Evolutionary conservation across 2,329 filamentous ascomycete genomes (phyloP).

Genomic region (Colletotrichum sidae): DNA sequence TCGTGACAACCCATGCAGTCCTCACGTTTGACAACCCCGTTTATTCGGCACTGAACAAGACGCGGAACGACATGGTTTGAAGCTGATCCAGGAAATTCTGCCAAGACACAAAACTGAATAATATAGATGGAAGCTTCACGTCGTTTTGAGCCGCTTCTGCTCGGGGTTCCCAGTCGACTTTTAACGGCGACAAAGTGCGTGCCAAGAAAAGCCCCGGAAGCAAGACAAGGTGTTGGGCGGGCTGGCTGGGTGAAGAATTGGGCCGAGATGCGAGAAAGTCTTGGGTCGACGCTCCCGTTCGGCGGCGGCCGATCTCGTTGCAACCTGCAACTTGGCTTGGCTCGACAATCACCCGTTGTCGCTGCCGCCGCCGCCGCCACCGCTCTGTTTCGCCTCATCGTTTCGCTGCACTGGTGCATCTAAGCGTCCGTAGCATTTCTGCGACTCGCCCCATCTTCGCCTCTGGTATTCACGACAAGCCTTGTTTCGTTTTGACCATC

Average conservation of each 20-base stretch:
- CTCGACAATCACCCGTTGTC: slow-evolving; percentile 1
- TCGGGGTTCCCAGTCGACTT: slow-evolving; percentile 8
- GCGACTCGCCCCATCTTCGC: slow-evolving; percentile 18
- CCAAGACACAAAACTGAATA: no score
- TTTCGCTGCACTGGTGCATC: slow-evolving; percentile 22
- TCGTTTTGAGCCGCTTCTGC: not conserved
- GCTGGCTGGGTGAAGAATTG: not conserved
- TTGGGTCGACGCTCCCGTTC: slow-evolving; percentile 14
- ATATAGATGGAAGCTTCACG: no score
- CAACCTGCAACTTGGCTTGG: slow-evolving; percentile 16
- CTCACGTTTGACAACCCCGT: no score
- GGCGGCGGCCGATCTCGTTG: slow-evolving; percentile 21
- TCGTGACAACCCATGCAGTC: no score
- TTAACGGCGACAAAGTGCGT: slow-evolving; percentile 6
- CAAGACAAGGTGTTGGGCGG: slow-evolving; percentile 11
- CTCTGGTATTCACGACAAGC: slow-evolving; percentile 14
- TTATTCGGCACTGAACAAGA: no score
- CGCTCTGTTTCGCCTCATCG: slow-evolving; percentile 33
- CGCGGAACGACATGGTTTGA: no score
- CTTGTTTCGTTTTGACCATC: slow-evolving; percentile 33
- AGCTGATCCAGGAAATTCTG: no score
- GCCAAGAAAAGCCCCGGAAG: slow-evolving; percentile 23
- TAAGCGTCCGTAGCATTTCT: slow-evolving; percentile 15
- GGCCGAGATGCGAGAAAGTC: not conserved
- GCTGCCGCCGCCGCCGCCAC: slow-evolving; percentile 1